Conservation (phyloP, 345 rosid genomes). For the Hevea brasiliensis region DNA sequence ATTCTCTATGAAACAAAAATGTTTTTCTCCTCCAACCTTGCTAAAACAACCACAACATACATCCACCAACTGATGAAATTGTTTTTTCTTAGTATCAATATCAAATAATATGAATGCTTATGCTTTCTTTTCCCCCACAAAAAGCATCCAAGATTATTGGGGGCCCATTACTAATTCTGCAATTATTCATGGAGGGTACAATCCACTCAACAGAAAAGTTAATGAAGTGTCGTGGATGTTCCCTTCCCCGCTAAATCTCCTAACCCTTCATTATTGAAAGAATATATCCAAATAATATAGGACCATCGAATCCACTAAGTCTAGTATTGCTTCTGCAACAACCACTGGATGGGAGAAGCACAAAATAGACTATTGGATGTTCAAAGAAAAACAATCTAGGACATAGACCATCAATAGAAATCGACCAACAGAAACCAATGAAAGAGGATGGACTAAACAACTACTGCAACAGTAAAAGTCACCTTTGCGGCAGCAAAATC, state of each 20-base stretch:
- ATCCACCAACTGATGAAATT: background rate
- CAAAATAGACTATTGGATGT: background rate
- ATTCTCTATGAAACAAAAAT: background rate
- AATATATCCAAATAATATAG: background rate
- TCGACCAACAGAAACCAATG: background rate
- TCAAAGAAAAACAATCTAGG: background rate
- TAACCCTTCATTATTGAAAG: background rate
- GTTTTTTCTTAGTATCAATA: background rate
- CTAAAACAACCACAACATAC: background rate
- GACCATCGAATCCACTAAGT: conserved; percentile 15
- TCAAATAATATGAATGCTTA: background rate
- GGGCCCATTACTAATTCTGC: conserved; percentile 5
- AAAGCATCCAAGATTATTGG: conserved; percentile 6
- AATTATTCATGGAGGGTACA: background rate
- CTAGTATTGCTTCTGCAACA: conserved; percentile 18
- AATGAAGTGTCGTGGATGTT: conserved; percentile 6
- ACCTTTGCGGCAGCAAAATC: conserved; percentile 18
- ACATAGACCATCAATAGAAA: background rate
- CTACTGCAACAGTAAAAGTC: background rate
- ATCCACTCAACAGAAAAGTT: conserved; percentile 5
- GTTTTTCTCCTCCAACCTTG: background rate
- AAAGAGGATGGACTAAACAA: background rate
- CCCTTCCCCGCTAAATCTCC: conserved; percentile 11
- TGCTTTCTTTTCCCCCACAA: background rate
- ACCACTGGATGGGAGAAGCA: conserved; percentile 20